These are phyloP conservation scores for Primulina eburnea DNA, from an alignment of 257 asterid genomes.

Conservation along the genomic window DNA sequence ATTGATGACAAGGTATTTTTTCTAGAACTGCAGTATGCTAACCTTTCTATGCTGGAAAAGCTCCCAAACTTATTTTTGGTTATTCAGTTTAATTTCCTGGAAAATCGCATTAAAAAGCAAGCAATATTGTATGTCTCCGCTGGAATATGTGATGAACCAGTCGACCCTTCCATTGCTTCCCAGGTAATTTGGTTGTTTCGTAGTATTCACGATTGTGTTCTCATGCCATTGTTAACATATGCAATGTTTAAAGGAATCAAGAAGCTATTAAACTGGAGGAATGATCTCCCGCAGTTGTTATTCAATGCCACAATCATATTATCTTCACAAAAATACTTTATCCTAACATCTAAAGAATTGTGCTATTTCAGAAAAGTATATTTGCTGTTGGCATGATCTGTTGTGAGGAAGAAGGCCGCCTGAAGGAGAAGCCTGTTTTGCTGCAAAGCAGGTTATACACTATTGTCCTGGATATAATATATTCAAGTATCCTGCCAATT, in stretches of 20 bases:
- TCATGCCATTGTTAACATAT: slow-evolving; percentile 8
- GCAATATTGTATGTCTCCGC: slow-evolving; percentile 53
- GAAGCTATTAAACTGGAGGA: slow-evolving; percentile 16
- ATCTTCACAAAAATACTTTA: slow-evolving; percentile 13
- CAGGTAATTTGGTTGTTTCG: slow-evolving; percentile 51
- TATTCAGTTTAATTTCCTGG: slow-evolving; percentile 77
- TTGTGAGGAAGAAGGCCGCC: slow-evolving; percentile 96
- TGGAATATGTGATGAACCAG: slow-evolving; percentile 70
- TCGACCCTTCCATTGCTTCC: slow-evolving; percentile 89
- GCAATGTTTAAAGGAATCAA: slow-evolving; percentile 10
- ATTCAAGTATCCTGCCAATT: slow-evolving; percentile 6
- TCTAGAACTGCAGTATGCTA: slow-evolving; percentile 5
- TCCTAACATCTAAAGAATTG: slow-evolving; percentile 22
- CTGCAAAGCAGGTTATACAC: slow-evolving; percentile 79
- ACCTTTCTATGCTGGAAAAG: slow-evolving; percentile 19
- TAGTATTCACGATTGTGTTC: slow-evolving; percentile 6
- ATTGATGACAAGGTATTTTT: slow-evolving; percentile 80
- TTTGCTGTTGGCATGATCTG: slow-evolving; percentile 98
- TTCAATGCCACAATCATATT: slow-evolving; percentile 16
- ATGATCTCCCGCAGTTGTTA: slow-evolving; percentile 16
- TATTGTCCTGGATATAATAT: slow-evolving; percentile 13
- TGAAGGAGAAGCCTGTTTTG: slow-evolving; percentile 87
- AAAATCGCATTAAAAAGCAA: slow-evolving; percentile 51
- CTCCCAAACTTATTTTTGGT: slow-evolving; percentile 28
- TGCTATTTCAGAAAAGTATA: slow-evolving; percentile 60